A percentile compares a stretch with the other conserved stretches of the same genome.
These are phyloP conservation scores for Cyclotella kingstonii DNA, from an alignment of 108 stramenopile species.

Conservation along the genomic window DNA sequence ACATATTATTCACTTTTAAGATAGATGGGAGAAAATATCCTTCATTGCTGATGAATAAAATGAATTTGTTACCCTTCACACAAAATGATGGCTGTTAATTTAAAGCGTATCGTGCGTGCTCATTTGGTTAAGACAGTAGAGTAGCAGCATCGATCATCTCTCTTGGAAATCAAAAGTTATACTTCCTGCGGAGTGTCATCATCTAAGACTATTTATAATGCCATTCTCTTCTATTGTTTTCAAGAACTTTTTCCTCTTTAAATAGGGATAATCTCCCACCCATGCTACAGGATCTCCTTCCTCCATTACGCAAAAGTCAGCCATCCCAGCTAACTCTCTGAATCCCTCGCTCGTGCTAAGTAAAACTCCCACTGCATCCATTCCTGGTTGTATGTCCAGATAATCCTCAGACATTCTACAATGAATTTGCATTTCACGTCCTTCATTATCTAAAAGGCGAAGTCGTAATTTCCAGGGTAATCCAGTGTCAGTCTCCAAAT, in stretches of 20 bases:
- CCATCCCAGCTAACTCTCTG: slow-evolving; percentile 58
- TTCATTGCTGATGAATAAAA: too few relatives aligned
- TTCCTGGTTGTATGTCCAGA: slow-evolving; percentile 53
- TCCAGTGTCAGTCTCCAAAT: slow-evolving; percentile 64
- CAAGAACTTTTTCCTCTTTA: slow-evolving; percentile 46
- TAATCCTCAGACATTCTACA: slow-evolving; percentile 75
- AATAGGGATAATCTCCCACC: slow-evolving; percentile 84
- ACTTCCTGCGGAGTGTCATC: too few relatives aligned
- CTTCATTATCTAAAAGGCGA: slow-evolving; percentile 45
- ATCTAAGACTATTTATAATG: slow-evolving; percentile 15
- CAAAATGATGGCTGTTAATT: too few relatives aligned
- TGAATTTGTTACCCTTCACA: too few relatives aligned
- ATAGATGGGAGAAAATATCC: too few relatives aligned
- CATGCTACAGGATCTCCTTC: slow-evolving; percentile 45
- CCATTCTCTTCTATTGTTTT: slow-evolving; percentile 36
- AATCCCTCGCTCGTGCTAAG: slow-evolving; percentile 59
- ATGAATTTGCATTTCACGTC: slow-evolving; percentile 71
- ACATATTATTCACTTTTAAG: too few relatives aligned
- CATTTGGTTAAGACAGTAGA: too few relatives aligned
- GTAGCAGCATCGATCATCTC: too few relatives aligned
- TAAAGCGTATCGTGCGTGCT: too few relatives aligned
- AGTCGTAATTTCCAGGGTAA: slow-evolving; percentile 71
- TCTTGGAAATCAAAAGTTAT: too few relatives aligned
- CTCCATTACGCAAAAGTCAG: slow-evolving; percentile 70
- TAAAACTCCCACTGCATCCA: slow-evolving; percentile 55